Evolutionary conservation across 139 green algal genomes (phyloP).

Genomic region (Haematococcus sp.): DNA sequence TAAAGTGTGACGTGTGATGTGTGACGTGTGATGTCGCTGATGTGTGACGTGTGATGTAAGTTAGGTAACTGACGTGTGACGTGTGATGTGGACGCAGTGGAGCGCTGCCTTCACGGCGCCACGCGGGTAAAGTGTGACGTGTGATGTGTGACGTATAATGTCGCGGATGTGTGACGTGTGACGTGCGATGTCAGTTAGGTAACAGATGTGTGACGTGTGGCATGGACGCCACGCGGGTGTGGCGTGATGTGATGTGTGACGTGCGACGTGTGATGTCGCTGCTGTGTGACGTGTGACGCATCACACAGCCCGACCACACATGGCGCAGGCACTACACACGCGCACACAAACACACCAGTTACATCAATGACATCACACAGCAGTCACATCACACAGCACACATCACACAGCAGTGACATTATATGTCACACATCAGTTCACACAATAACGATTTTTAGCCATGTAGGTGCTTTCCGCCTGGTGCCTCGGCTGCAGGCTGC

Average conservation of each 20-base stretch:
- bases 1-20: conserved; percentile 6
- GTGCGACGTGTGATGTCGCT: neutral
- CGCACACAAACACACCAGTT: too few relatives aligned
- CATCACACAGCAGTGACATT: too few relatives aligned
- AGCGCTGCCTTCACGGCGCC: conserved; percentile 33
- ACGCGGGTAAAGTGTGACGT: conserved; percentile 10
- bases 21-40: neutral
- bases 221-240: conserved; percentile 50
- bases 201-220: neutral
- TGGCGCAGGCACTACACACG: too few relatives aligned
- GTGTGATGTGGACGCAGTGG: conserved; percentile 58
- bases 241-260: neutral
- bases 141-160: neutral
- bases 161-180: neutral
- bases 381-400: too few relatives aligned
- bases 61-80: neutral
- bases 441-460: too few relatives aligned
- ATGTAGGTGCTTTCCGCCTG: too few relatives aligned
- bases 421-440: too few relatives aligned
- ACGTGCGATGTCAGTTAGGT: neutral
- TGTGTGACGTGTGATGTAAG: neutral
- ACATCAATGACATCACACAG: too few relatives aligned
- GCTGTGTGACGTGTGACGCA: too few relatives aligned
- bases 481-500: conserved; percentile 38
- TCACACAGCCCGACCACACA: too few relatives aligned